Percentiles rank a stretch among this genome's conserved stretches.
Conservation (phyloP, 2,329 filamentous ascomycete genomes). For the Ploettnerulaceae sp. region DNA sequence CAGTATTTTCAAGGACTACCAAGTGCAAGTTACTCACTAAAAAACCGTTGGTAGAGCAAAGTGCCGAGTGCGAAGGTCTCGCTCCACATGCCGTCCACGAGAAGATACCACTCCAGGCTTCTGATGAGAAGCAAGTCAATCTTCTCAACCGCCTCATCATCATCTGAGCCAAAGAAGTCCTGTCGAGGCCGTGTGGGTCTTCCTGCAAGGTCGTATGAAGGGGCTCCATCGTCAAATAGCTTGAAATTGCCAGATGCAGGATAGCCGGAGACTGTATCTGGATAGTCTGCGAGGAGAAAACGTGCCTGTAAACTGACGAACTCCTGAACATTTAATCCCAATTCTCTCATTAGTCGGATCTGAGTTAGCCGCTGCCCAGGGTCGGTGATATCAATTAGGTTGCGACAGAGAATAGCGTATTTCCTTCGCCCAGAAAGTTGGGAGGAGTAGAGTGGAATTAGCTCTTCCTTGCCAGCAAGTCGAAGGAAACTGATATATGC, state of each 20-base stretch:
- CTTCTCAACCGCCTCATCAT: slow-evolving; percentile 53
- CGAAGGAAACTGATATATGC: slow-evolving; percentile 79
- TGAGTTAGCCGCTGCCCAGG: slow-evolving; percentile 59
- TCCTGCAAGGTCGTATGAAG: slow-evolving; percentile 30
- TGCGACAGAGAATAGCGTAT: slow-evolving; percentile 68
- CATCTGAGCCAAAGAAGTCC: slow-evolving; percentile 65
- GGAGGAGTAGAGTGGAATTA: slow-evolving; percentile 85
- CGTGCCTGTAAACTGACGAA: slow-evolving; percentile 68
- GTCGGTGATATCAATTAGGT: slow-evolving; percentile 69
- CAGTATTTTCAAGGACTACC: slow-evolving; percentile 10
- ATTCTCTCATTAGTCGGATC: slow-evolving; percentile 69
- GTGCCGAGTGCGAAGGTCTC: slow-evolving; percentile 64
- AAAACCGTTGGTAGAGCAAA: slow-evolving; percentile 75
- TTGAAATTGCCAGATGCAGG: slow-evolving; percentile 44
- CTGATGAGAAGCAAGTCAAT: slow-evolving; percentile 70
- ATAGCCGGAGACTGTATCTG: slow-evolving; percentile 29
- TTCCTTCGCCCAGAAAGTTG: slow-evolving; percentile 61
- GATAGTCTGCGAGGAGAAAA: slow-evolving; percentile 47
- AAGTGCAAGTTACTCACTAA: slow-evolving; percentile 57
- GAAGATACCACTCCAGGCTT: slow-evolving; percentile 78
- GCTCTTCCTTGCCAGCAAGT: slow-evolving; percentile 64
- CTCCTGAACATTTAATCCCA: slow-evolving; percentile 65
- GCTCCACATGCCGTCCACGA: slow-evolving; percentile 67
- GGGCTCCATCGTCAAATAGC: slow-evolving; percentile 38
- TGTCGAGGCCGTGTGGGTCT: slow-evolving; percentile 59